Evolutionary conservation across 371 early-diverging fungal genomes (phyloP), one percentile per base, ranked within the genome.

Genomic region (Haplosporangium sp.): DNA sequence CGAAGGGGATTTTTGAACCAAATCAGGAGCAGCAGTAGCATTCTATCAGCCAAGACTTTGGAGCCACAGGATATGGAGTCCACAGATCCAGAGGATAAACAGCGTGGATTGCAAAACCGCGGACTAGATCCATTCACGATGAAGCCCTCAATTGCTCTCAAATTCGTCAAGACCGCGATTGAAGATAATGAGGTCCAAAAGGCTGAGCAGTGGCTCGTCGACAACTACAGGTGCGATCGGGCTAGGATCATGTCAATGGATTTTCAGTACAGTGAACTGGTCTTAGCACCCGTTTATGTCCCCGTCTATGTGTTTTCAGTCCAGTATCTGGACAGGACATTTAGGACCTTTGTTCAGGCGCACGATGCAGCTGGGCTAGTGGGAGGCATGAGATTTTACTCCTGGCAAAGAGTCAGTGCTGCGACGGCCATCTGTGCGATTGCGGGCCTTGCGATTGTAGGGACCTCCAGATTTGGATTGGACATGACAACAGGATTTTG

Each of bases 321-420:
- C 7, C 65, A 74, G 41, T 84, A 88, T 61, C 74, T 89, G 10
- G 82, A 86, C 21, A 72, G 87, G 60, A 79, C 82, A 16, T 81
- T 89, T 36, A 70, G 88, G 11, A 89, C 90, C 0, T 88, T 89
- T 74, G 79, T 89, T 29, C 86, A 88, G 57, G 90, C 86, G 0
- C 59, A 84, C 48, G 88, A 89, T 71, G 47, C 84, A 20, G 61
- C 73, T 1, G 68, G 65, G 8, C 53, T 79, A 18, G 81, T 83
- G 0, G 88, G 90, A n/a, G 90, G 90, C 16, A 64, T 85, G 5
- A 79, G 84, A 10, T 75, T 85, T 3, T 89, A 89, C 54, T 84
- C 87, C 36, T 86, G 86, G 86, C 77, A 86, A 21, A 73, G 87
- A 11, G 82, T 86, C 7, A 86, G 87, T 29, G 76, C 81, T 2